These are phyloP conservation scores for Talaromyces piceae DNA, from an alignment of 2,329 filamentous ascomycete genomes.

Conservation along the genomic window DNA sequence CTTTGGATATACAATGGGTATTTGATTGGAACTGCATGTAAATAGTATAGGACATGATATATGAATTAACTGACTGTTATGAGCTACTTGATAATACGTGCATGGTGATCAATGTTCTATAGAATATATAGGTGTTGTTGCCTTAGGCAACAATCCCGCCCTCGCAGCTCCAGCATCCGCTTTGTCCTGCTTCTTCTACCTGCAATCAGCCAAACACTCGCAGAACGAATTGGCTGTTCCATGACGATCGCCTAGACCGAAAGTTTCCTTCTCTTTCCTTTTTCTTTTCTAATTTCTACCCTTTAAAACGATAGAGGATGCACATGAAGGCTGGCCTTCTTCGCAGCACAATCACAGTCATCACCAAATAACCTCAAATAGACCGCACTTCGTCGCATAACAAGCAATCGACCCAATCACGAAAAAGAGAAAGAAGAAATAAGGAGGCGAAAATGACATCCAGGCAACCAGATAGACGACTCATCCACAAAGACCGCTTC, in stretches of 20 bases:
- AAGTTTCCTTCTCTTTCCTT: background rate
- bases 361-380: background rate
- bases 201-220: too few relatives aligned
- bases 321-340: background rate
- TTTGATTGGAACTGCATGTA: too few relatives aligned
- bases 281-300: background rate
- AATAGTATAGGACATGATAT: too few relatives aligned
- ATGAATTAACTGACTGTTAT: too few relatives aligned
- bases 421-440: too few relatives aligned
- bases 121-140: background rate
- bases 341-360: background rate
- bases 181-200: too few relatives aligned
- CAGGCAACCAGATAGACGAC: constrained; percentile 31
- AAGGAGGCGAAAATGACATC: constrained; percentile 31
- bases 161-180: background rate
- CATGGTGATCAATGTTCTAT: too few relatives aligned
- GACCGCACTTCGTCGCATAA: background rate
- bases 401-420: too few relatives aligned
- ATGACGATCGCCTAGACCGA: background rate
- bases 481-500: constrained; percentile 60
- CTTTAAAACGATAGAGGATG: too few relatives aligned
- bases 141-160: background rate
- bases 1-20: too few relatives aligned
- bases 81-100: too few relatives aligned
- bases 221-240: background rate